Percentiles rank a stretch among this genome's conserved stretches.
Conservation (phyloP, 1,284 basidiomycete genomes). For the Farysia itapuensis region DNA sequence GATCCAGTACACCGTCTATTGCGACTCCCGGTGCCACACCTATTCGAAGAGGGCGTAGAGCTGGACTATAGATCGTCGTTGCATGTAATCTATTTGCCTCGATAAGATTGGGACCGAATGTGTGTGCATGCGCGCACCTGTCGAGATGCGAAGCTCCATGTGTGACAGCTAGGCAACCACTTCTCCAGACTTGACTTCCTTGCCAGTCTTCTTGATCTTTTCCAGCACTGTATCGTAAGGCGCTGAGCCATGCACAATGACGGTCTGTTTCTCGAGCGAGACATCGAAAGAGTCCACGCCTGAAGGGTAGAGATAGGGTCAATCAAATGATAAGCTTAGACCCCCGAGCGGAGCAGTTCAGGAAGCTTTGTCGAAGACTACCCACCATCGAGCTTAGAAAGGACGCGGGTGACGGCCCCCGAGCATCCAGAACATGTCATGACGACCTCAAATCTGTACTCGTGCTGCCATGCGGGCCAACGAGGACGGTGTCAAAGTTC, state of each 20-base stretch:
- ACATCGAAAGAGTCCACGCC: conserved; percentile 62
- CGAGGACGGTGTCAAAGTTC: neutral
- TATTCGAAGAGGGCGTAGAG: conserved; percentile 6
- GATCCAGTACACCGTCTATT: conserved; percentile 8
- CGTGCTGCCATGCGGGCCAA: conserved; percentile 32
- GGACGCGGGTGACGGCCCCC: conserved; percentile 72
- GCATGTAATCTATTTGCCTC: no score
- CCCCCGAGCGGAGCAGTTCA: no score
- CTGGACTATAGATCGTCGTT: neutral
- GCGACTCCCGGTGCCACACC: conserved; percentile 30
- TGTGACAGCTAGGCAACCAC: conserved; percentile 36
- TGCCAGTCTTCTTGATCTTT: conserved; percentile 84
- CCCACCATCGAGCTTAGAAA: conserved; percentile 71
- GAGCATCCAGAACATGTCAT: conserved; percentile 84
- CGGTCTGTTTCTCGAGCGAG: conserved; percentile 71
- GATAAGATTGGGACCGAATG: no score
- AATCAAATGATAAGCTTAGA: no score
- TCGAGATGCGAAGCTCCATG: no score
- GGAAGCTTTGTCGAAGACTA: neutral
- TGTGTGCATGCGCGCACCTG: no score
- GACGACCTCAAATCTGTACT: conserved; percentile 70
- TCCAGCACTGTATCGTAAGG: conserved; percentile 71
- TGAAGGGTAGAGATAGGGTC: conserved; percentile 2
- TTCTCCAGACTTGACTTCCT: conserved; percentile 65
- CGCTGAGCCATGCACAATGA: conserved; percentile 69